Conservation (phyloP, 768 basidiomycete species). For the Lactarius tabidus region DNA sequence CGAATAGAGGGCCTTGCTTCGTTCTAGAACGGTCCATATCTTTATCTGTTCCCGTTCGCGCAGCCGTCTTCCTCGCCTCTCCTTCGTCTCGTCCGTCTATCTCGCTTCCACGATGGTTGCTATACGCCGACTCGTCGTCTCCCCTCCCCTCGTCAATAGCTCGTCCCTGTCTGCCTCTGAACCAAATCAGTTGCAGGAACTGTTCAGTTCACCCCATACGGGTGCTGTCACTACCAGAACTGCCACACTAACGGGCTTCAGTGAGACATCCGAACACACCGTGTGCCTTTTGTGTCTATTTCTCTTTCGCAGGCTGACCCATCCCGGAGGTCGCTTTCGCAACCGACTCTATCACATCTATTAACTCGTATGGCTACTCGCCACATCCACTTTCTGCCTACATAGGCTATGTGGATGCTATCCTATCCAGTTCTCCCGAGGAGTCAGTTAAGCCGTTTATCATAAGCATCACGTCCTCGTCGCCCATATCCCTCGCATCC, state of each 20-base stretch:
- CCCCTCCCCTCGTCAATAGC: constrained; percentile 70
- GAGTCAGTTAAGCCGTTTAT: constrained; percentile 57
- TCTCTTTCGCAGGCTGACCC: background rate
- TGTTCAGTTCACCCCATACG: constrained; percentile 65
- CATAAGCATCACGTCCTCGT: constrained; percentile 70
- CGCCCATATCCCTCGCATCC: constrained; percentile 43
- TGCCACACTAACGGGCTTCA: constrained; percentile 63
- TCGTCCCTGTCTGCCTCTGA: constrained; percentile 82
- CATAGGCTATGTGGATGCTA: constrained; percentile 53
- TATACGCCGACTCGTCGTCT: constrained; percentile 52
- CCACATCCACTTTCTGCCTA: constrained; percentile 68
- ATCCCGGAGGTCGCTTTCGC: constrained; percentile 56
- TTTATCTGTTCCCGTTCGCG: constrained; percentile 6
- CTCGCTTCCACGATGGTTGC: constrained; percentile 43
- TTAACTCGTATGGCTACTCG: constrained; percentile 88
- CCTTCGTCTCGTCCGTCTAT: background rate
- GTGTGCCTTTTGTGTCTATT: constrained; percentile 37
- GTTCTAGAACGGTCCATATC: constrained; percentile 12
- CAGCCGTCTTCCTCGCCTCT: background rate
- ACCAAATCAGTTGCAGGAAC: constrained; percentile 52
- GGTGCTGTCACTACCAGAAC: constrained; percentile 83
- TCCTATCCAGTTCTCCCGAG: constrained; percentile 41
- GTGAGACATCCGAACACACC: constrained; percentile 58
- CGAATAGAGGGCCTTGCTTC: background rate
- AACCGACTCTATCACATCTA: constrained; percentile 47